These are phyloP conservation scores for Cupressus sempervirens DNA, from an alignment of 75 land plant genomes.

Conservation along the genomic window DNA sequence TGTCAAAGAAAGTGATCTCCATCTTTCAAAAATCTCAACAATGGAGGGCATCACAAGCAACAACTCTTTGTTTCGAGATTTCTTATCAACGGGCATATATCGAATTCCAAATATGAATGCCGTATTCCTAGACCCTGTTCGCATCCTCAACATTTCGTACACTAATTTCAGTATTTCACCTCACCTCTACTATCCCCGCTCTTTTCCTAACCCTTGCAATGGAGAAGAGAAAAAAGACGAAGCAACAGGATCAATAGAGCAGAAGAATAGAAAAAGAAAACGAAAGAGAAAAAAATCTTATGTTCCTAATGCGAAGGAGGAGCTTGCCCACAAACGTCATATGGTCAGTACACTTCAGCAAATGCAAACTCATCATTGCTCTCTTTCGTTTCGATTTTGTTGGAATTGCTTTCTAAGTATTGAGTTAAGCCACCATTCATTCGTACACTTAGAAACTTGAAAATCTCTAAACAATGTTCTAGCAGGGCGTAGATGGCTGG, in stretches of 20 bases:
- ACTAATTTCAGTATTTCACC: conserved; percentile 37
- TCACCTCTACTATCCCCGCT: conserved; percentile 43
- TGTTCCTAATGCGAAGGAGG: conserved; percentile 34
- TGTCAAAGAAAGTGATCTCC: too few species aligned
- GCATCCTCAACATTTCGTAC: conserved; percentile 48
- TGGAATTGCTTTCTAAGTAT: too few species aligned
- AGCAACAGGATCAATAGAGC: neutral
- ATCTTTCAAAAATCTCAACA: too few species aligned
- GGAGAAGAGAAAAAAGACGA: neutral
- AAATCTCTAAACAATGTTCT: too few species aligned
- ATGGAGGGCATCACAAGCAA: too few species aligned
- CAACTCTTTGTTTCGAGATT: conserved; percentile 5
- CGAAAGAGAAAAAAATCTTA: neutral
- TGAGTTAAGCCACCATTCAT: too few species aligned
- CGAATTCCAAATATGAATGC: conserved; percentile 16
- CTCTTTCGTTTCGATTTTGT: too few species aligned
- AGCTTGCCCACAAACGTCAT: conserved; percentile 38
- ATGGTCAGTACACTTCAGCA: conserved; percentile 19
- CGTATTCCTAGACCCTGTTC: conserved; percentile 47
- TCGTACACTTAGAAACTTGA: too few species aligned
- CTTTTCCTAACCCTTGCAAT: conserved; percentile 16
- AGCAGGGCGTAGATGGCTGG: too few species aligned
- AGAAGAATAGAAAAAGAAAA: conserved; percentile 7
- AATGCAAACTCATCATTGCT: too few species aligned
- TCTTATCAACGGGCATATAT: conserved; percentile 38